Evolutionary conservation across 345 rosid species (phyloP), one percentile per base, ranked within the genome.

Genomic region (Syzygium oleosum): DNA sequence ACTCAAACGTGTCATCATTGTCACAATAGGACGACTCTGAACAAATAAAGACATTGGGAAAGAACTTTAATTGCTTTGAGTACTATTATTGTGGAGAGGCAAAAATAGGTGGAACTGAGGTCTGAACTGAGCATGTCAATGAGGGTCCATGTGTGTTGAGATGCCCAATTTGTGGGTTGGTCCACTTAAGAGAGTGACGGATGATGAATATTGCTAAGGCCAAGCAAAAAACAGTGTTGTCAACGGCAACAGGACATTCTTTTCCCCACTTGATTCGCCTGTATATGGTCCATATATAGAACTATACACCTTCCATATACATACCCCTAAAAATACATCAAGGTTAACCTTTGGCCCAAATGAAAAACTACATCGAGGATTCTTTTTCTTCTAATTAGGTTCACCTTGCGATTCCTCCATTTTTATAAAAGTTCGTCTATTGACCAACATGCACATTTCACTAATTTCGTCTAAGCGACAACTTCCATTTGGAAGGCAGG

Each of bases 1-100:
- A 83, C 88, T 31, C 46, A 56, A 65, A 51, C 87, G 87, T 86
- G 88, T 89, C 56, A 88, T 90, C 90, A 78, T 77, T 88, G 41
- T 88, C 92, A 87, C 80, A 68, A 86, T 34, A 51, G 51, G 58
- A 41, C 23, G 22, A 85, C 84, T 27, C 84, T 53, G 25, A 53
- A 38, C 17, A 87, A 84, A 6, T 59, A 38, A 63, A 89, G 84
- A 41, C 77, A 83, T 59, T 79, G 52, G 12, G 61, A 46, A 84
- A 15, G 46, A 52, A 51, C 54, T 53, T 84, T 56, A 52, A 63
- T 31, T 17, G 55, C n/a, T 77, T 22, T 23, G 84, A 85, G 49
- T 84, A 29, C 87, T 63, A 84, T 85, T 55, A 86, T 79, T 55
- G 88, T 88, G 85, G 61, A 59, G 85, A 54, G 77, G 85, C 51